Evolutionary conservation across 1,284 basidiomycete species (phyloP).

Genomic region (Trametes pubescens): DNA sequence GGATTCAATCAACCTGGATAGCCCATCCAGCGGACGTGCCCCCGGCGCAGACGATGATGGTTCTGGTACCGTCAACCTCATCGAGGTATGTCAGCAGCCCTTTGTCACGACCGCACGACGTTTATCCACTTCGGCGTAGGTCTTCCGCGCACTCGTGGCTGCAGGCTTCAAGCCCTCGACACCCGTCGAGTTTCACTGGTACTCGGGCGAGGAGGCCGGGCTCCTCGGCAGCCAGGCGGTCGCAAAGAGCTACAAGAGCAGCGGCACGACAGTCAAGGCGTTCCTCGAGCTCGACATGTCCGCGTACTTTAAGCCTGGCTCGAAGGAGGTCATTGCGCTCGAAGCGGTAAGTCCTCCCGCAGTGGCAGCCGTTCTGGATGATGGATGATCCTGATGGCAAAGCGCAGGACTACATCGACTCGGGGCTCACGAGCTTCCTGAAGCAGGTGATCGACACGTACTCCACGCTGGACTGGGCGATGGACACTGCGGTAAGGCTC

Average conservation of each 20-base stretch:
- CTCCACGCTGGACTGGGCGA: conserved; percentile 49
- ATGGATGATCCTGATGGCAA: not conserved
- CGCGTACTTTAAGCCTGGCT: conserved; percentile 71
- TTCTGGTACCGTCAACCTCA: conserved; percentile 70
- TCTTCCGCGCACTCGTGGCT: conserved; percentile 59
- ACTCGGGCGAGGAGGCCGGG: conserved; percentile 72
- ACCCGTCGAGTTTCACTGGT: conserved; percentile 76
- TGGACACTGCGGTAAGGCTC: conserved; percentile 49
- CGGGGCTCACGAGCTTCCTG: conserved; percentile 49
- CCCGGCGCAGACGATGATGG: conserved; percentile 79
- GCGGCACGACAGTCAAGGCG: conserved; percentile 54
- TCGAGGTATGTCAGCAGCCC: conserved; percentile 49
- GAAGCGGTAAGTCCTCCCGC: conserved; percentile 46
- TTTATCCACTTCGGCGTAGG: conserved; percentile 34
- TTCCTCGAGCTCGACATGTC: conserved; percentile 57
- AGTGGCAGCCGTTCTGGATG: not conserved
- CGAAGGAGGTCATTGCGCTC: conserved; percentile 66
- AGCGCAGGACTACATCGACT: conserved; percentile 62
- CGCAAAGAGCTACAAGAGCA: conserved; percentile 62
- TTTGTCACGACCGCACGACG: too few species aligned
- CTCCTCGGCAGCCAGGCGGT: conserved; percentile 73
- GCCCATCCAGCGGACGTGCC: conserved; percentile 54
- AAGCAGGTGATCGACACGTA: conserved; percentile 49
- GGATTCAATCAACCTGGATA: conserved; percentile 64
- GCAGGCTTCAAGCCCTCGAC: conserved; percentile 58